Percentiles rank a stretch among this genome's conserved stretches.
phyloP scores from a whole-genome alignment of 352 stramenopile genomes.

The Thalassiosira exigua region DNA sequence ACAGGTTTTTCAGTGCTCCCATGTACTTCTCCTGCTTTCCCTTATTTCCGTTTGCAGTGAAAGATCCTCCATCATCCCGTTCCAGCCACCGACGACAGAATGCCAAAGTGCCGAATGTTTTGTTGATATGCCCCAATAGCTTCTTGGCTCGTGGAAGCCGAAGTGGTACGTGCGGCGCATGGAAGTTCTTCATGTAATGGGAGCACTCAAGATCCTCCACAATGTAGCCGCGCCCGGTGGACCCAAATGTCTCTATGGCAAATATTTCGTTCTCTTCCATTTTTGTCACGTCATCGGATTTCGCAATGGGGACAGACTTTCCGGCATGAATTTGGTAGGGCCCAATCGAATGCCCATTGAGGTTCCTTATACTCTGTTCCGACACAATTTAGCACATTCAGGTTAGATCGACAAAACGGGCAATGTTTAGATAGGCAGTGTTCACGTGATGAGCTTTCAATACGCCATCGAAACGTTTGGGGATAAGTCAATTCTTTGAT shows the following conservation, averaged over 20 bases:
- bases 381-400: too few species aligned
- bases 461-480: too few species aligned
- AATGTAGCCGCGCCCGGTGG: slow-evolving; percentile 86
- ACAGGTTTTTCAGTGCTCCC: slow-evolving; percentile 96
- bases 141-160: slow-evolving; percentile 92
- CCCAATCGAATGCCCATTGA: slow-evolving; percentile 98
- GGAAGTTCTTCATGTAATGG: slow-evolving; percentile 97
- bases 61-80: slow-evolving; percentile 94
- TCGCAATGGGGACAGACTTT: slow-evolving; percentile 98
- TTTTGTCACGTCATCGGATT: slow-evolving; percentile 92
- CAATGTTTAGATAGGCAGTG: too few species aligned
- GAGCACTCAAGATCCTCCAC: slow-evolving; percentile 95
- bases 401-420: too few species aligned
- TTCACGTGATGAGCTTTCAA: too few species aligned
- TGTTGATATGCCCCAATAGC: slow-evolving; percentile 96
- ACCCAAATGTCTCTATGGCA: slow-evolving; percentile 96
- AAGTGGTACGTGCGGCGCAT: slow-evolving; percentile 94
- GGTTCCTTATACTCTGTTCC: slow-evolving; percentile 92
- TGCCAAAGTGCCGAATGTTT: slow-evolving; percentile 98
- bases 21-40: slow-evolving; percentile 99
- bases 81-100: slow-evolving; percentile 98
- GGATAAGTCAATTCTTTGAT: too few species aligned
- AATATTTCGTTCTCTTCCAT: slow-evolving; percentile 99
- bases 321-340: slow-evolving; percentile 95
- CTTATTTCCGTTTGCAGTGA: slow-evolving; percentile 78